Evolutionary conservation across 2,329 filamentous ascomycete genomes (phyloP).

Genomic region (Fusarium liriodendri): DNA sequence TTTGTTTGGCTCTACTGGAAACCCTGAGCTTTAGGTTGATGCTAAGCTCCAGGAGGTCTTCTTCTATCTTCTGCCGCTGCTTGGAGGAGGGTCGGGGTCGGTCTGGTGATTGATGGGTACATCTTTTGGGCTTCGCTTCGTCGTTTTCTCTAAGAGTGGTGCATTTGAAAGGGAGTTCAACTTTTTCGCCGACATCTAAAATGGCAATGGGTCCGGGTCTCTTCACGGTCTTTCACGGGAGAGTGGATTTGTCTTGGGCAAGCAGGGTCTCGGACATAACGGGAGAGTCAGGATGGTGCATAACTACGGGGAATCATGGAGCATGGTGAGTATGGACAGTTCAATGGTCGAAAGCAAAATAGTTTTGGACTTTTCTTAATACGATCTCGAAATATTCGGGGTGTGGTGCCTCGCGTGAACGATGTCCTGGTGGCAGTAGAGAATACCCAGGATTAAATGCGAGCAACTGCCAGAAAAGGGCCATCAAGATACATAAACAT

Average conservation of each 20-base stretch:
- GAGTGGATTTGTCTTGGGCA: background rate
- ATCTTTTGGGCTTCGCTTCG: background rate
- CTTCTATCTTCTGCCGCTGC: no score
- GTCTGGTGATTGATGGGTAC: background rate
- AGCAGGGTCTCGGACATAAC: background rate
- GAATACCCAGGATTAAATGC: background rate
- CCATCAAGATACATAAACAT: no score
- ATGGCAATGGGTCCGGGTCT: background rate
- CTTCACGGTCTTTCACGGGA: background rate
- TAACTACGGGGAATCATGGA: background rate
- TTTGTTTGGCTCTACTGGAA: background rate
- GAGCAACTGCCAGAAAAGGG: background rate
- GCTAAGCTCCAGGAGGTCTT: background rate
- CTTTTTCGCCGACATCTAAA: no score
- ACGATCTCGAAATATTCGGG: background rate
- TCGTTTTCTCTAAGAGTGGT: background rate
- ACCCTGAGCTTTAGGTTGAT: background rate
- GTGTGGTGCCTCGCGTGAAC: background rate
- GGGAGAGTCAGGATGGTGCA: background rate
- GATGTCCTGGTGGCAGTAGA: background rate
- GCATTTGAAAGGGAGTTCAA: background rate
- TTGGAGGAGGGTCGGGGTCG: no score
- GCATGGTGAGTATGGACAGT: background rate
- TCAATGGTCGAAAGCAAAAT: background rate
- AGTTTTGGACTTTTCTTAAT: background rate